Base-by-base conservation (phyloP, 208 protist genomes). In the Crithidia brevicula region DNA sequence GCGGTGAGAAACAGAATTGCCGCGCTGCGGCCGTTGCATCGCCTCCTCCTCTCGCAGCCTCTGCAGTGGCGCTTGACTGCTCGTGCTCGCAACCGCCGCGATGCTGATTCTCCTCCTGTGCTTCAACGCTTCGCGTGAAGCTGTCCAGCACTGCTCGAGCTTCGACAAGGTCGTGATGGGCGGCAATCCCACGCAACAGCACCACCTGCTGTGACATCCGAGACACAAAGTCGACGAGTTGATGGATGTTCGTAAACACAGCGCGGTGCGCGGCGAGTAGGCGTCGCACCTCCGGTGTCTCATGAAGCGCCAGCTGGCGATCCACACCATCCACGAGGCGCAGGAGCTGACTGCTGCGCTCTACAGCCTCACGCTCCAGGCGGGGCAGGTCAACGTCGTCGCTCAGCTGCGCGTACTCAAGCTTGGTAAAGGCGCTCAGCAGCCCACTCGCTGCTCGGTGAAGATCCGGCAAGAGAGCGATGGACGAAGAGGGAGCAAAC, bases 321-420 rank as follows among this genome's bases (percentile, higher is more conserved):
- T 83, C 83, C 3, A 94, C 71, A 43, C 62, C 75, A 42, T 90
- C 85, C 3, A 90, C 71, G 28, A 85, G 63, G 2, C 74, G 65
- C 6, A 66, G 31, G 0, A 90, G 68, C 36, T 63, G 73, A 34
- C 66, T 50, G 20, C 76, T 72, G 49, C 74, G 43, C 28, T 59
- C 50, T 11, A 76, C 63, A 11, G 77, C 64, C n/a, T 73, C 59
- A n/a, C 53, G 59, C 74, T 94, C 88, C 42, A 91, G 53, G 33
- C 78, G 76, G 27, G 74, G 18, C 42, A 87, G 23, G 34, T 75
- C 72, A 4, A 80, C 57, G 20, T 70, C 69, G 18, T 79, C 63
- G 23, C 77, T 68, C 31, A 91, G 42, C 13, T 83, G 77, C 13
- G 79, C 74, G 63, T 85, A 91, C 73, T 91, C 83, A 4, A 94